Evolutionary conservation across 1,139 yeast species (phyloP).

Genomic region (Candida freyschussii): DNA sequence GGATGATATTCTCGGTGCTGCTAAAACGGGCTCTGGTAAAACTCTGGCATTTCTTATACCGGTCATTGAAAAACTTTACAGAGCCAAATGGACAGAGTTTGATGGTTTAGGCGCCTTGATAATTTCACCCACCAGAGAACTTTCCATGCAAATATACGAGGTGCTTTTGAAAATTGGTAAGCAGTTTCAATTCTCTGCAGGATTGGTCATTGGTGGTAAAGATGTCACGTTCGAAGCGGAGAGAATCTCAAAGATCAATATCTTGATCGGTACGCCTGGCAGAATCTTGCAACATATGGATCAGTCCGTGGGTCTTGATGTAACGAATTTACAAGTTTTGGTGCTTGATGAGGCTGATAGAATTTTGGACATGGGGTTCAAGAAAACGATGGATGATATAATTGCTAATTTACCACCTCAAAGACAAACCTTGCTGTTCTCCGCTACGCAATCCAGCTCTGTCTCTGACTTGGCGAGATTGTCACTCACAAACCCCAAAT

Average conservation of each 20-base stretch:
- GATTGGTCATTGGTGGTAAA: slow-evolving; percentile 94
- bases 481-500: slow-evolving; percentile 74
- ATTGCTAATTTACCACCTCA: slow-evolving; percentile 76
- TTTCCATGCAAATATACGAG: slow-evolving; percentile 91
- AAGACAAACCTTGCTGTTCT: slow-evolving; percentile 83
- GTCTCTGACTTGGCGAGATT: slow-evolving; percentile 85
- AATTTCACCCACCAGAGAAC: slow-evolving; percentile 89
- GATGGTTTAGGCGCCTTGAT: slow-evolving; percentile 94
- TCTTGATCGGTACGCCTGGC: slow-evolving; percentile 94
- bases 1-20: slow-evolving; percentile 84
- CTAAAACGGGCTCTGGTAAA: slow-evolving; percentile 95
- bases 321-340: slow-evolving; percentile 72
- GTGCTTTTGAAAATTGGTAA: slow-evolving; percentile 83
- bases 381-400: slow-evolving; percentile 80
- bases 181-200: slow-evolving; percentile 80
- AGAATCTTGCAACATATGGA: slow-evolving; percentile 92
- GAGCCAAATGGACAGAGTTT: slow-evolving; percentile 74
- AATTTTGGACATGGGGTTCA: slow-evolving; percentile 95
- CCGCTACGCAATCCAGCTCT: slow-evolving; percentile 91
- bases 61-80: slow-evolving; percentile 63
- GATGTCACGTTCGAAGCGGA: slow-evolving; percentile 86
- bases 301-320: slow-evolving; percentile 82
- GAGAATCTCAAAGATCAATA: slow-evolving; percentile 77
- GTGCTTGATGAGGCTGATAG: slow-evolving; percentile 96
- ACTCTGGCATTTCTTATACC: slow-evolving; percentile 91